A percentile compares a stretch with the other conserved stretches of the same genome.
Conservation (phyloP, 2,329 filamentous ascomycete genomes). For the Sclerotinia borealis region DNA sequence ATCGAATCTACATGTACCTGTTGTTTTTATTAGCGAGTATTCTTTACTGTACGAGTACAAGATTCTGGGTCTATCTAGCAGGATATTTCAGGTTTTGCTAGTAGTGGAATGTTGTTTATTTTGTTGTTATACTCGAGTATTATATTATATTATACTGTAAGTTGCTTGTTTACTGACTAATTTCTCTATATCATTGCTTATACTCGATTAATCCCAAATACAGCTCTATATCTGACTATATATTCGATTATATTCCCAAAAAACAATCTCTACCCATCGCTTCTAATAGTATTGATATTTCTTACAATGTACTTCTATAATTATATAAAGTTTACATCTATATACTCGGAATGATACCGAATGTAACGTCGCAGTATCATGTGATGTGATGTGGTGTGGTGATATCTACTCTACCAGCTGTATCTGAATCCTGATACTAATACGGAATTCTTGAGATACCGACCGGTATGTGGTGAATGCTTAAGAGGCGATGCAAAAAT, state of each 20-base stretch:
- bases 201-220: background rate
- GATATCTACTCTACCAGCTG: fast-evolving
- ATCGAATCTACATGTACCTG: too few relatives aligned
- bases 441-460: too few relatives aligned
- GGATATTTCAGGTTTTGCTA: too few relatives aligned
- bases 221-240: background rate
- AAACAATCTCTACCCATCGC: background rate
- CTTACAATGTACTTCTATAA: background rate
- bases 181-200: background rate
- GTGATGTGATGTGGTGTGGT: background rate
- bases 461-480: background rate
- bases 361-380: background rate
- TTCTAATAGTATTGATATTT: too few relatives aligned
- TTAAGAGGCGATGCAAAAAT: background rate
- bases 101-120: too few relatives aligned
- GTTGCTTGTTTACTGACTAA: background rate
- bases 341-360: background rate
- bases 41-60: too few relatives aligned
- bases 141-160: background rate
- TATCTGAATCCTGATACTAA: background rate
- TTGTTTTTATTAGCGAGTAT: too few relatives aligned
- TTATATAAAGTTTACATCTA: too few relatives aligned
- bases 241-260: background rate
- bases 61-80: too few relatives aligned
- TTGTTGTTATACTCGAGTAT: too few relatives aligned